Conservation (phyloP, 129 eudicot genomes). For the Artemisia argyi region DNA sequence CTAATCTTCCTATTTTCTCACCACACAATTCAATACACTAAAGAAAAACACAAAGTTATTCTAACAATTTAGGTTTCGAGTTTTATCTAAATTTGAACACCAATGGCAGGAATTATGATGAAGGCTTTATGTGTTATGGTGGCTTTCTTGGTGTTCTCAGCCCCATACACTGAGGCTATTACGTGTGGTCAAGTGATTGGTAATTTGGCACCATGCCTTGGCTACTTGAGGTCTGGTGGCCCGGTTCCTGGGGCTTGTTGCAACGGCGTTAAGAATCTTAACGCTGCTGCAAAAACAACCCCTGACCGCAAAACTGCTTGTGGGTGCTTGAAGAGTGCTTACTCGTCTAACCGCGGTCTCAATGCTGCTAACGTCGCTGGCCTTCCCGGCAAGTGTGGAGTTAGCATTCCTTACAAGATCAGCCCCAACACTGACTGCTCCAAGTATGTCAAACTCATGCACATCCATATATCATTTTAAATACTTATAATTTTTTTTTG, state of each 20-base stretch:
- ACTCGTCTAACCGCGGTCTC: conserved; percentile 8
- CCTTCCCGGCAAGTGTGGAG: conserved; percentile 48
- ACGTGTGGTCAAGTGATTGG: conserved; percentile 32
- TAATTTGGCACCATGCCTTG: conserved; percentile 27
- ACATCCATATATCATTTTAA: background rate
- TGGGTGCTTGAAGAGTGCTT: conserved; percentile 31
- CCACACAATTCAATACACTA: background rate
- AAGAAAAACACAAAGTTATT: background rate
- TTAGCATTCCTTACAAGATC: conserved; percentile 39
- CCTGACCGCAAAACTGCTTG: conserved; percentile 32
- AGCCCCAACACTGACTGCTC: conserved; percentile 47
- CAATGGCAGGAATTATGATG: conserved; percentile 1
- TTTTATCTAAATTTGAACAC: too few relatives aligned
- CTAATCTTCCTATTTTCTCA: background rate
- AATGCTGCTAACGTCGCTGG: conserved; percentile 10
- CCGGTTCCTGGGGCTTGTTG: conserved; percentile 23
- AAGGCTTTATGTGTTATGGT: conserved; percentile 26
- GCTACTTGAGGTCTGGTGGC: conserved; percentile 26
- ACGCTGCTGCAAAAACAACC: conserved; percentile 22
- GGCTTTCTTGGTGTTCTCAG: conserved; percentile 26
- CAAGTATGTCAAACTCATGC: conserved; percentile 24
- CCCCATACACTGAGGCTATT: conserved; percentile 32
- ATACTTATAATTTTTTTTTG: too few relatives aligned
- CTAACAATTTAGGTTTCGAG: background rate
- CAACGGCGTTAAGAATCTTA: conserved; percentile 29